Conservation (phyloP, 495 filamentous ascomycete species). For the Daldinia vernicosa region DNA sequence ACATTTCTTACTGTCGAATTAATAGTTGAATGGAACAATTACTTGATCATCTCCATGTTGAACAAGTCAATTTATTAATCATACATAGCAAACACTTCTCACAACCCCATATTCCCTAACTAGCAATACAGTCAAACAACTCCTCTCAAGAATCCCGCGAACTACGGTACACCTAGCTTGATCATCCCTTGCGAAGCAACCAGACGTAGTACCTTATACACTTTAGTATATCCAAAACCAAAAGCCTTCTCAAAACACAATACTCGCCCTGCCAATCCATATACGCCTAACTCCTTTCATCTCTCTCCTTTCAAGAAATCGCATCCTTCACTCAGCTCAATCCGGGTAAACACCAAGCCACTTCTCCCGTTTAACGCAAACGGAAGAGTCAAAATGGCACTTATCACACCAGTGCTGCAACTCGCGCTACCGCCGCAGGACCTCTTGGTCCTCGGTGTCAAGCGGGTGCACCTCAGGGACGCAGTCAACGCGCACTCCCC, state of each 20-base stretch:
- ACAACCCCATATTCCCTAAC: no score
- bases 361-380: background rate
- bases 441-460: background rate
- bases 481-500: background rate
- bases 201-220: no score
- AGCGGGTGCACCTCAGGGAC: background rate
- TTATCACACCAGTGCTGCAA: conserved; percentile 20
- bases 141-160: no score
- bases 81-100: no score
- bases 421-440: background rate
- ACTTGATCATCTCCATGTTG: no score
- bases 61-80: no score
- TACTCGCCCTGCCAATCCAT: background rate
- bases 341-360: background rate
- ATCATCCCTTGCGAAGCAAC: no score
- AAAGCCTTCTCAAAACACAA: background rate
- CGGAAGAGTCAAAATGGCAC: conserved; percentile 3
- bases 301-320: background rate
- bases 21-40: no score
- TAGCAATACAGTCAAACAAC: no score
- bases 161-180: no score
- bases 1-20: no score
- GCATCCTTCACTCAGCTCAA: background rate
- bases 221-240: background rate
- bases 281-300: background rate